Conservation (phyloP, 73 alveolate genomes). For the Symbiodinium pilosum region DNA sequence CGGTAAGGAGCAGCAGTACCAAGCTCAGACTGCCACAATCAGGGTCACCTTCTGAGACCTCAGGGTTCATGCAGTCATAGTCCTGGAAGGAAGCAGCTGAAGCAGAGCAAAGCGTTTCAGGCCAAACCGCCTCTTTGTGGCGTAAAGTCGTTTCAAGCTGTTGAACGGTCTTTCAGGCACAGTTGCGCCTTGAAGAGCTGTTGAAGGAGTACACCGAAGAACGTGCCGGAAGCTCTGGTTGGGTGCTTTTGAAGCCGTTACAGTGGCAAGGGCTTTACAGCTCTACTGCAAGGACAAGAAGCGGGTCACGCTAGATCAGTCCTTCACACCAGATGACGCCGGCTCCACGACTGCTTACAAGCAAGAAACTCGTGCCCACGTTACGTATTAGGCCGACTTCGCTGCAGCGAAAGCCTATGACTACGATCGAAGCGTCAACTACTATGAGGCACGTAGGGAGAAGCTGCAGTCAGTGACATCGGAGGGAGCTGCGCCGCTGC, state of each 20-base stretch:
- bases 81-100: constrained; percentile 32
- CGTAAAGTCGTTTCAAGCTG: too few species aligned
- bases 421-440: constrained; percentile 49
- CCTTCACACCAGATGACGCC: constrained; percentile 82
- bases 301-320: constrained; percentile 50
- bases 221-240: neutral
- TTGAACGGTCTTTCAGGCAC: too few species aligned
- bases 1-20: neutral
- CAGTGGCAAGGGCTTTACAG: neutral
- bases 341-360: too few species aligned
- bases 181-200: constrained; percentile 73
- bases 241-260: too few species aligned
- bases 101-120: constrained; percentile 92
- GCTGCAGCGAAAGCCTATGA: constrained; percentile 86
- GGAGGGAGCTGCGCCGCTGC: too few species aligned
- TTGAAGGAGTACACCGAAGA: constrained; percentile 65
- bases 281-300: constrained; percentile 22
- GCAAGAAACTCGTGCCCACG: neutral
- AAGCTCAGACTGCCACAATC: neutral
- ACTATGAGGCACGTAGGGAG: constrained; percentile 41
- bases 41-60: neutral
- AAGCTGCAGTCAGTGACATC: neutral
- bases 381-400: constrained; percentile 30
- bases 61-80: neutral
- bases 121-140: too few species aligned